Evolutionary conservation across 2,329 filamentous ascomycete species (phyloP).

Genomic region (Volutella citrinella): DNA sequence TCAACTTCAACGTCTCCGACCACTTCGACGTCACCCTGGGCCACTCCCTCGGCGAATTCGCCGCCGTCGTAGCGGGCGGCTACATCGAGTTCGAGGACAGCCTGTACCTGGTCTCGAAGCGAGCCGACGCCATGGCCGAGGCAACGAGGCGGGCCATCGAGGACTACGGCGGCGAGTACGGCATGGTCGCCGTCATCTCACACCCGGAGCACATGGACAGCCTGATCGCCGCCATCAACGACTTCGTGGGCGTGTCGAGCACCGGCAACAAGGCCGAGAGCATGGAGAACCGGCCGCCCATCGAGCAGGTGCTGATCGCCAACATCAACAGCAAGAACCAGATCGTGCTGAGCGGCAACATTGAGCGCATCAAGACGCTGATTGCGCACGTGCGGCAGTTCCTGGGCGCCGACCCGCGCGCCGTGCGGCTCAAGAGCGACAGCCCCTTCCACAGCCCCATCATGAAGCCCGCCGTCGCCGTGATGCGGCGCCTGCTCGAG

Average conservation of each 20-base stretch:
- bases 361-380: constrained; percentile 76
- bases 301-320: constrained; percentile 84
- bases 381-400: constrained; percentile 85
- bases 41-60: constrained; percentile 91
- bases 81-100: constrained; percentile 77
- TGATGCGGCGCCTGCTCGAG: constrained; percentile 68
- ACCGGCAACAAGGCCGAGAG: constrained; percentile 66
- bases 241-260: constrained; percentile 70
- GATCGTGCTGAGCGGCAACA: constrained; percentile 87
- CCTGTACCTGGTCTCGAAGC: constrained; percentile 69
- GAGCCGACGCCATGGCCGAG: constrained; percentile 79
- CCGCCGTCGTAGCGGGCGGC: constrained; percentile 80
- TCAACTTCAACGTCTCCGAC: constrained; percentile 68
- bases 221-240: constrained; percentile 71
- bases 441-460: constrained; percentile 89
- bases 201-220: constrained; percentile 71
- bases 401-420: constrained; percentile 84
- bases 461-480: constrained; percentile 78
- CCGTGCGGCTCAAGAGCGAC: constrained; percentile 82
- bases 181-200: constrained; percentile 91
- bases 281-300: constrained; percentile 65
- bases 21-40: constrained; percentile 81
- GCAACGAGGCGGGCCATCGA: constrained; percentile 66
- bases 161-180: constrained; percentile 75
- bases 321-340: constrained; percentile 97